Percentiles rank a stretch among this genome's conserved stretches.
Evolutionary conservation across 2,329 filamentous ascomycete genomes (phyloP).

Genomic region (Calonectria montana): DNA sequence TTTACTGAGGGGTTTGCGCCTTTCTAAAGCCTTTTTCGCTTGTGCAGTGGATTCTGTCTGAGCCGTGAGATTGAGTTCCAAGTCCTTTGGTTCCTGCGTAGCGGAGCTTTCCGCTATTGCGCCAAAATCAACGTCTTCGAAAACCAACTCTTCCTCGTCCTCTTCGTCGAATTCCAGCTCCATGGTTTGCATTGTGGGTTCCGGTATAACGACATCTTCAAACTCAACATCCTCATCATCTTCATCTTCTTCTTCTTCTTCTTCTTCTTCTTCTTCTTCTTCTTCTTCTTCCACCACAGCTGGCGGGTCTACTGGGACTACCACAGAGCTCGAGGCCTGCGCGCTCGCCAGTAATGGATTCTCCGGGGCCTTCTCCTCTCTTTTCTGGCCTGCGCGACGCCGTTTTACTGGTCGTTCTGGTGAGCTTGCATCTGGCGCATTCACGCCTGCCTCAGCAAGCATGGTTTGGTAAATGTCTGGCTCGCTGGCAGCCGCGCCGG

Average conservation of each 20-base stretch:
- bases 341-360: not conserved
- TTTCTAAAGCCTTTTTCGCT: constrained; percentile 48
- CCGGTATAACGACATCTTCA: constrained; percentile 61
- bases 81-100: constrained; percentile 46
- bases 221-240: constrained; percentile 60
- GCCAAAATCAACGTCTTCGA: constrained; percentile 62
- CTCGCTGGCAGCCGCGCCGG: constrained; percentile 33
- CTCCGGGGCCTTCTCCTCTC: not conserved
- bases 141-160: constrained; percentile 55
- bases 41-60: constrained; percentile 51
- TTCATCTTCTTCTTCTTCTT: constrained; percentile 50
- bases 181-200: constrained; percentile 63
- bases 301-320: not conserved
- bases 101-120: constrained; percentile 37
- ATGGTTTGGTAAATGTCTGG: constrained; percentile 61
- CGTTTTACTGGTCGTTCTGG: constrained; percentile 56
- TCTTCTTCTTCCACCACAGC: constrained; percentile 42
- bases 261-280: too few species aligned
- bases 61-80: constrained; percentile 66
- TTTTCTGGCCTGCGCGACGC: constrained; percentile 42
- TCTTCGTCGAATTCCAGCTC: constrained; percentile 61
- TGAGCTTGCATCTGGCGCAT: constrained; percentile 35
- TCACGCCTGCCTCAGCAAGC: constrained; percentile 61
- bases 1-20: constrained; percentile 64
- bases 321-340: not conserved